A percentile compares a stretch with the other conserved stretches of the same genome.
Evolutionary conservation across 139 green algal genomes (phyloP).

Genomic region (Picochlorum sp.): DNA sequence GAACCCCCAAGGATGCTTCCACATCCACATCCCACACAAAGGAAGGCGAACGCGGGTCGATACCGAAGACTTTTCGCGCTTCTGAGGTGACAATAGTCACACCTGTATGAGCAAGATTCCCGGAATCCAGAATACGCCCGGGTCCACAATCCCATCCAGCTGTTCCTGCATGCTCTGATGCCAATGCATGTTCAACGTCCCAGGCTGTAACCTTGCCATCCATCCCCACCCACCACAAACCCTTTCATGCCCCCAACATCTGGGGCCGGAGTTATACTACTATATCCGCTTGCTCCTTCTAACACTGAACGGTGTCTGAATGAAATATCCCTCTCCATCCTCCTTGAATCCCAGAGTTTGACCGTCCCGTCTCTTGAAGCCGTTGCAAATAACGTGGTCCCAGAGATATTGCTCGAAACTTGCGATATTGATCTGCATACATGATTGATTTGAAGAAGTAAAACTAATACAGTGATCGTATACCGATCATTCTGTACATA

Average conservation of each 20-base stretch:
- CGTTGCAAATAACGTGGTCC: constrained; percentile 67
- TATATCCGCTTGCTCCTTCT: constrained; percentile 37
- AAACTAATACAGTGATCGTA: too few species aligned
- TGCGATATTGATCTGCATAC: background rate
- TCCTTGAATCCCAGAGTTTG: constrained; percentile 87
- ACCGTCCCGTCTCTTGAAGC: constrained; percentile 73
- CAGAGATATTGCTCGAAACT: background rate
- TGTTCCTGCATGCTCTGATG: background rate
- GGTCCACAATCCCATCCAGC: background rate
- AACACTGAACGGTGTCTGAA: constrained; percentile 82
- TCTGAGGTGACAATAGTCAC: background rate
- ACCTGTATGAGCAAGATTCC: background rate
- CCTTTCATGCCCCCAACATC: constrained; percentile 46
- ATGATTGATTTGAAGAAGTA: background rate
- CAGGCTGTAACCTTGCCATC: constrained; percentile 76
- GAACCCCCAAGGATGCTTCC: constrained; percentile 36
- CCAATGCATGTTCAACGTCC: constrained; percentile 64
- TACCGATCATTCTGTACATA: background rate
- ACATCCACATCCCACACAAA: constrained; percentile 52
- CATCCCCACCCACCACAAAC: constrained; percentile 48
- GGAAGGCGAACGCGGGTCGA: constrained; percentile 50
- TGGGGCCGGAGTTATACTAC: constrained; percentile 35
- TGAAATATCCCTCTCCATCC: constrained; percentile 77
- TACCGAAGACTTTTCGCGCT: constrained; percentile 45
- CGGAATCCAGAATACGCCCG: background rate